Conservation (phyloP, 352 stramenopile genomes). For the Globisporangium ultimum region DNA sequence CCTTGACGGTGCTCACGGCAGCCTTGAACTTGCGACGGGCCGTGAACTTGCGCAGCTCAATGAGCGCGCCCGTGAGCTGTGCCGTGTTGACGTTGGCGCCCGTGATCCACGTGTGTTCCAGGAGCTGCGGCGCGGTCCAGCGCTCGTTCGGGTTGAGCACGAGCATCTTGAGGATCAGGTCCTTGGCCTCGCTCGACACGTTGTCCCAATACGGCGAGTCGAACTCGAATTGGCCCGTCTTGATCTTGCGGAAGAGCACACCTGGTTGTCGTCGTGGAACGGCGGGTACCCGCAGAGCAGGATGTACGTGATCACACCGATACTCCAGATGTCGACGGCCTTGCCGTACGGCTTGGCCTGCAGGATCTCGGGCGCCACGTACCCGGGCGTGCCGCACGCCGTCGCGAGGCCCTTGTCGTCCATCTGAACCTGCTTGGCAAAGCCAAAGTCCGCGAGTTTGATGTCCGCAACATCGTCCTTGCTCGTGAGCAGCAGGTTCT, state of each 20-base stretch:
- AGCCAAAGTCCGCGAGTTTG: conserved; percentile 82
- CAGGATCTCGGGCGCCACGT: conserved; percentile 84
- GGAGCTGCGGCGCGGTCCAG: conserved; percentile 63
- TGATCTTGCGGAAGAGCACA: conserved; percentile 79
- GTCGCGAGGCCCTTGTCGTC: conserved; percentile 52
- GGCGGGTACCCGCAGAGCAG: conserved; percentile 82
- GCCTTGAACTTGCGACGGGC: conserved; percentile 93
- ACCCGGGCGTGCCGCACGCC: conserved; percentile 70
- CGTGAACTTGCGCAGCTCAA: conserved; percentile 91
- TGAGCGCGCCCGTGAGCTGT: conserved; percentile 82
- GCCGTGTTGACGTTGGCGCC: conserved; percentile 59
- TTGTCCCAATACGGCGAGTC: conserved; percentile 82
- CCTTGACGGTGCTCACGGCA: conserved; percentile 88
- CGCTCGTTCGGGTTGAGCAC: conserved; percentile 81
- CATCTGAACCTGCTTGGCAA: conserved; percentile 71
- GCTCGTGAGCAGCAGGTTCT: conserved; percentile 92
- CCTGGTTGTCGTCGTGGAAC: conserved; percentile 91
- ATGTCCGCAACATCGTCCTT: conserved; percentile 76
- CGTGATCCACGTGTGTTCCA: conserved; percentile 90
- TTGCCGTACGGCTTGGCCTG: conserved; percentile 72
- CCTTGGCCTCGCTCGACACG: conserved; percentile 68
- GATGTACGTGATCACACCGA: conserved; percentile 90
- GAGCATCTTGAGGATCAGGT: conserved; percentile 90
- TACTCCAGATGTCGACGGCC: conserved; percentile 86
- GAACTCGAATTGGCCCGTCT: conserved; percentile 65